Evolutionary conservation across 2,329 filamentous ascomycete species (phyloP), one percentile per base, ranked within the genome.

Genomic region (Cladosporium colombiae): DNA sequence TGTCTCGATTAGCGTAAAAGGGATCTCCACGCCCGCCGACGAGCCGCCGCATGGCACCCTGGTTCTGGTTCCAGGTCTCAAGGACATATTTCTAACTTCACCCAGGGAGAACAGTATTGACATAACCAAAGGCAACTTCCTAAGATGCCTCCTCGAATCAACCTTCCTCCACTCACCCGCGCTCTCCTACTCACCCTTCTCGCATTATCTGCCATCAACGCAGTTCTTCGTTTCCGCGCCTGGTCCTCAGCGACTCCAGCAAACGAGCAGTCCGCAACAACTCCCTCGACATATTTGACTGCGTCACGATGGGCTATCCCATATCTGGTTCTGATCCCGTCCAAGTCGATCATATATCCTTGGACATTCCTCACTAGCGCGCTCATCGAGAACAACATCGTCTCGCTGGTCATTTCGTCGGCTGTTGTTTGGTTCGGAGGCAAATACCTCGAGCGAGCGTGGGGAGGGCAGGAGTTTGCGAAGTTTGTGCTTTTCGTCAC

Each of bases 371-470:
- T 96, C 65, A 91, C 91, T 2, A 90, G 93, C 2, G 91, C 93
- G 0, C 85, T 97, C 65, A 92, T 97, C 58, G 95, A 99, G 81
- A 91, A 92, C 79, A 98, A 98, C 78, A 83, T 98, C 72, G 91
- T 97, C 74, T 96, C 92, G 13, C 84, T 97, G 52, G 80, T 87
- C 29, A 87, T 96, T 65, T 92, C 92, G 57, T 89, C 85, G 31
- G 82, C 89, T 52, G 93, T 93, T 0, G 80, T 98, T 63, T 96
- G 93, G 78, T 92, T 97, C 81, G 94, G 94, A 64, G 95, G 95
- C 11, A 88, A 93, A 73, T 99, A 99, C 78, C 86, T 99, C 25
- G 95, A 99, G 84, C 86, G 95, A 74, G 94, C 95, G 37, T 99
- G 94, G 95, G 93, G 93, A 35, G 94, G 92, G 29, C 87, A 86